Evolutionary conservation across 108 stramenopile species (phyloP), one percentile per base, ranked within the genome.

Genomic region (Cafeteria roenbergensis): DNA sequence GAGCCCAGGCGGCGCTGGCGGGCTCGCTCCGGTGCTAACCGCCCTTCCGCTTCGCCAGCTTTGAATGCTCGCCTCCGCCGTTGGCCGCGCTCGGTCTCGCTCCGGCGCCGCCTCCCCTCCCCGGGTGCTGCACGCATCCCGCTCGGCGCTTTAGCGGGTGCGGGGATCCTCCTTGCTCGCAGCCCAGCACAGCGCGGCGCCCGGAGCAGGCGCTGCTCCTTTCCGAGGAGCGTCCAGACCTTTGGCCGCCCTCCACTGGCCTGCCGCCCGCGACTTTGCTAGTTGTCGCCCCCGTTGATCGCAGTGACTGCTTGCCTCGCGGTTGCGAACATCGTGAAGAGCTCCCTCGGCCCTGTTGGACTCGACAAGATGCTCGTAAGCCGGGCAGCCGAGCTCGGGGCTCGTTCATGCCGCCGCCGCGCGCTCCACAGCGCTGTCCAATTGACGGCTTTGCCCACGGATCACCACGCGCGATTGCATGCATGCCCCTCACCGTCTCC

Each of bases 311-410:
- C 97, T 8, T 90, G 91, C 25, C 75, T 95, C 56, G 94, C 97
- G n/a, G 90, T 99, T 21, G 94, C 97, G 55, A 99, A 99, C 85
- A 96, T 99, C 68, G 94, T 96, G 62, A 97, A 97, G 76, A 83
- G 90, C 12, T 87, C 85, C n/a, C 82, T 99, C 52, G 97, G 97
- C 24, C 97, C 97, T 9, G 92, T 95, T 33, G 97, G 97, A 22
- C 84, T 99, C 48, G 97, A 99, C 73, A 99, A 99, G 79, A 99
- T 99, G 97, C 85, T 99, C 32, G 96, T 80, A 1, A 73, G 77
- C 67, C 75, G 77, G 64, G 66, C 73, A 22, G 34, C 14, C 29
- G 25, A n/a, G 20, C 12, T 17, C 6, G 17, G 42, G 12, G 12
- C 42, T 6, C 42, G 17, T 48, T 12, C 42, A 6, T 48, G 42